Conservation (phyloP, 345 rosid species). For the Syzygium jambos region DNA sequence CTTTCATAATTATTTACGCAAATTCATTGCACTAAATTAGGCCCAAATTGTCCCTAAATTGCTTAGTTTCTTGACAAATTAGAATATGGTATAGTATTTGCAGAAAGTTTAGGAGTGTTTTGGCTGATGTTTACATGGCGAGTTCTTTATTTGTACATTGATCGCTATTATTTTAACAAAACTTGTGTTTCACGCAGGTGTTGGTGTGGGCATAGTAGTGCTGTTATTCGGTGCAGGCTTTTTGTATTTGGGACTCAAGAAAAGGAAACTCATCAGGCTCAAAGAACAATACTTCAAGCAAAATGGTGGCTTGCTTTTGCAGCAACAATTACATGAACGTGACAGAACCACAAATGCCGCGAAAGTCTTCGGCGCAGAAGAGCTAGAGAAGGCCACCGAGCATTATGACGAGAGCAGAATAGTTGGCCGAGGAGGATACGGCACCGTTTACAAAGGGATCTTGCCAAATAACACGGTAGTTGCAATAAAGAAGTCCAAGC, state of each 20-base stretch:
- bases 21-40: not conserved
- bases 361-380: slow-evolving; percentile 21
- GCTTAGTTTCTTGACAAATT: not conserved
- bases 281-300: slow-evolving; percentile 14
- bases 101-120: not conserved
- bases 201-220: not conserved
- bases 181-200: not conserved
- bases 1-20: not conserved
- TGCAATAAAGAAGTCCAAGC: slow-evolving; percentile 40
- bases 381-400: slow-evolving; percentile 33
- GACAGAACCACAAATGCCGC: slow-evolving; percentile 4
- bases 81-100: not conserved
- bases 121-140: not conserved
- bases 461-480: slow-evolving; percentile 15
- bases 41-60: not conserved
- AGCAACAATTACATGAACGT: slow-evolving; percentile 8
- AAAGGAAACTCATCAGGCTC: slow-evolving; percentile 4
- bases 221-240: not conserved
- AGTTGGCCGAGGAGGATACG: slow-evolving; percentile 34
- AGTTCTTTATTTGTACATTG: not conserved
- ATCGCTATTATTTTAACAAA: not conserved
- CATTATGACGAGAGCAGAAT: slow-evolving; percentile 21
- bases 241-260: not conserved
- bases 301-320: slow-evolving; percentile 32
- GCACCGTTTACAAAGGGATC: slow-evolving; percentile 39